Evolutionary conservation across 805 yeast genomes (phyloP).

Genomic region (Brettanomyces sp.): DNA sequence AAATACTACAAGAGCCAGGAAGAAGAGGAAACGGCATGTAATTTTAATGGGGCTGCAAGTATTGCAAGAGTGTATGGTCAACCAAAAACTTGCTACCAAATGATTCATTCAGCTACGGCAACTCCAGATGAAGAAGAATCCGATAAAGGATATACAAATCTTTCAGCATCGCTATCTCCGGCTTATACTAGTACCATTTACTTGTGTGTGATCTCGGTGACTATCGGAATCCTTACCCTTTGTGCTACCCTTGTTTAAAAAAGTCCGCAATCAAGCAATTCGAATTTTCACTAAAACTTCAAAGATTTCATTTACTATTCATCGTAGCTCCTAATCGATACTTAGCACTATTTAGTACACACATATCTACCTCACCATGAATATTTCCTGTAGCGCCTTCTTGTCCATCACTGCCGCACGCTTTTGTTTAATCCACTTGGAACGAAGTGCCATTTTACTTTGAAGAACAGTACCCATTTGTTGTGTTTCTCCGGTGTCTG

Average conservation of each 20-base stretch:
- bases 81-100: slow-evolving; percentile 37
- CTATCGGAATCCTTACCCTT: too few relatives aligned
- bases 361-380: slow-evolving; percentile 50
- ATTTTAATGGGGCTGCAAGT: slow-evolving; percentile 64
- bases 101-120: slow-evolving; percentile 33
- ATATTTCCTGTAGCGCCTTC: slow-evolving; percentile 82
- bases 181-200: too few relatives aligned
- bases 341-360: too few relatives aligned
- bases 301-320: too few relatives aligned
- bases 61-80: slow-evolving; percentile 33
- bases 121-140: slow-evolving; percentile 4
- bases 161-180: background rate
- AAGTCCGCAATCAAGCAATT: too few relatives aligned
- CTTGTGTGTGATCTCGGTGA: too few relatives aligned
- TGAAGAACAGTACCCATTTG: slow-evolving; percentile 26
- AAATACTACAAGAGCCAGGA: slow-evolving; percentile 46
- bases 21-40: slow-evolving; percentile 46
- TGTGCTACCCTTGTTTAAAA: too few relatives aligned
- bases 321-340: too few relatives aligned
- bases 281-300: too few relatives aligned
- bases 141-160: background rate
- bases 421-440: slow-evolving; percentile 83
- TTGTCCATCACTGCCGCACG: slow-evolving; percentile 87
- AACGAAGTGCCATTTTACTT: slow-evolving; percentile 65
- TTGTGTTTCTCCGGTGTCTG: background rate